phyloP scores from a whole-genome alignment of 2,329 filamentous ascomycete species.

The Hyphodiscus sp. region DNA sequence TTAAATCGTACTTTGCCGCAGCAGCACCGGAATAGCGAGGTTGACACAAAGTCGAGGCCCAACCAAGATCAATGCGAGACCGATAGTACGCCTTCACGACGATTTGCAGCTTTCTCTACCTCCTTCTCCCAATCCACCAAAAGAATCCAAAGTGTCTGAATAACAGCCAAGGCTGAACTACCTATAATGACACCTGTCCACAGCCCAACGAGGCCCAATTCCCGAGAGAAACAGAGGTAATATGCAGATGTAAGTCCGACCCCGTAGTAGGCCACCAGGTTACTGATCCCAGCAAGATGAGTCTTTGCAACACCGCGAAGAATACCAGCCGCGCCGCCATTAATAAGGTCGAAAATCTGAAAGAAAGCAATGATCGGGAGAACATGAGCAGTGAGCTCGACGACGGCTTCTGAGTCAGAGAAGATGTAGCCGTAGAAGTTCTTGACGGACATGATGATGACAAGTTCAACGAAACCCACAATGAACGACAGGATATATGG shows the following conservation, averaged over 20 bases:
- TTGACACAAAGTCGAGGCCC: too few species aligned
- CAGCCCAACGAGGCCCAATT: constrained; percentile 15
- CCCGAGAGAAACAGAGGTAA: constrained; percentile 14
- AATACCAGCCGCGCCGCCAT: constrained; percentile 72
- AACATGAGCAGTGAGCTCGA: constrained; percentile 63
- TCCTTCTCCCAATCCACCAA: constrained; percentile 11
- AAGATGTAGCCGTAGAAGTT: constrained; percentile 69
- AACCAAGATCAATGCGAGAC: too few species aligned
- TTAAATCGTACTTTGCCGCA: too few species aligned
- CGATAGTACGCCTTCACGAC: too few species aligned
- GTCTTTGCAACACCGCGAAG: constrained; percentile 80
- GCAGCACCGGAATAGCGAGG: too few species aligned
- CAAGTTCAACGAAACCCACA: constrained; percentile 58
- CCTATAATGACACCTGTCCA: constrained; percentile 18
- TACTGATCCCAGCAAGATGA: constrained; percentile 81
- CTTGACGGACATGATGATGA: constrained; percentile 60
- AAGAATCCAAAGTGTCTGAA: constrained; percentile 13
- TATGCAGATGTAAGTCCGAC: constrained; percentile 59
- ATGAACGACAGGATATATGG: constrained; percentile 65
- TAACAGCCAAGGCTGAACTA: constrained; percentile 10
- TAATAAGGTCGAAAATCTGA: constrained; percentile 78
- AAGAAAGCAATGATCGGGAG: constrained; percentile 80
- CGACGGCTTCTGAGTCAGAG: constrained; percentile 65
- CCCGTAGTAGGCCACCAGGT: constrained; percentile 74
- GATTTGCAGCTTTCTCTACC: neutral